These are phyloP conservation scores for Hyphodiscus sp. DNA, from an alignment of 2,329 filamentous ascomycete genomes.

Conservation along the genomic window DNA sequence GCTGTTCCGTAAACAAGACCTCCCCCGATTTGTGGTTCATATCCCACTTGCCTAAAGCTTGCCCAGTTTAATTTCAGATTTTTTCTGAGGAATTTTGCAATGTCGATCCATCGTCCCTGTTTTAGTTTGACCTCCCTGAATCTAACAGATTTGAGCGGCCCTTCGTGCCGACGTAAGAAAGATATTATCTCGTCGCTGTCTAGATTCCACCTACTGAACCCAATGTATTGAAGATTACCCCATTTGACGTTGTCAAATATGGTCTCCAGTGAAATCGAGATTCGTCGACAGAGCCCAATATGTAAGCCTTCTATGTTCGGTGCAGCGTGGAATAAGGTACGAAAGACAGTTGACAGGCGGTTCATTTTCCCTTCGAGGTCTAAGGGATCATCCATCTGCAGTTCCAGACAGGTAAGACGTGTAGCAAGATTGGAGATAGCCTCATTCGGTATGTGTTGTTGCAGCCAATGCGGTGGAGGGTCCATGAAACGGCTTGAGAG, in stretches of 20 bases:
- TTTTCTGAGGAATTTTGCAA: constrained; percentile 48
- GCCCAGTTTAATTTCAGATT: constrained; percentile 57
- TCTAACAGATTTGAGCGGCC: constrained; percentile 51
- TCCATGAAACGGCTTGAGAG: constrained; percentile 51
- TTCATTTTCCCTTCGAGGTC: constrained; percentile 52
- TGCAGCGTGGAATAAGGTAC: constrained; percentile 50
- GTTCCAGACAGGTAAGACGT: constrained; percentile 54
- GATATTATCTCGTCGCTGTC: constrained; percentile 53
- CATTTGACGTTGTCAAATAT: constrained; percentile 58
- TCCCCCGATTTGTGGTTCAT: constrained; percentile 29
- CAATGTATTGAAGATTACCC: constrained; percentile 55
- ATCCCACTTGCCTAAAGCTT: constrained; percentile 55
- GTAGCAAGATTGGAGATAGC: constrained; percentile 45
- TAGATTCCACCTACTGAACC: constrained; percentile 59
- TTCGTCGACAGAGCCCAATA: constrained; percentile 54
- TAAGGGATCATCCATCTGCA: constrained; percentile 47
- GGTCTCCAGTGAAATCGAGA: constrained; percentile 50
- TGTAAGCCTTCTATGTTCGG: constrained; percentile 56
- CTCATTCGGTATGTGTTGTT: constrained; percentile 40
- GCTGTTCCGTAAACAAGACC: background rate
- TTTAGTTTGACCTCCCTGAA: constrained; percentile 55
- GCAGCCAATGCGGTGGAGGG: constrained; percentile 48
- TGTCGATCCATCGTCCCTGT: constrained; percentile 54
- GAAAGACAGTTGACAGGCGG: constrained; percentile 50
- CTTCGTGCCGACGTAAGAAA: constrained; percentile 48